phyloP scores from a whole-genome alignment of 1,284 basidiomycete species.

The Melampsora medusae region DNA sequence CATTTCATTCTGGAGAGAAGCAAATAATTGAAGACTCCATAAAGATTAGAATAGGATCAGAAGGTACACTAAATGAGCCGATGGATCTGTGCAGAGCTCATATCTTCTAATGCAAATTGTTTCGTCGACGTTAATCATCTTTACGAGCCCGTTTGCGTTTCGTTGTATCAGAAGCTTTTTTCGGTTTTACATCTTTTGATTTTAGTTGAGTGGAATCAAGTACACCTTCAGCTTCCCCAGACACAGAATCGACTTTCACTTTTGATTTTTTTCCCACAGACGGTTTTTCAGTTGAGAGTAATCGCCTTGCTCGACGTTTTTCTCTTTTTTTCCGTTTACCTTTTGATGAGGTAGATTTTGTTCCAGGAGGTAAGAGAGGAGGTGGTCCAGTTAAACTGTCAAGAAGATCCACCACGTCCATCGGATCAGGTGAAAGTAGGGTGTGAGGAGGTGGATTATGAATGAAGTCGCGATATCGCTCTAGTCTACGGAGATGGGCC shows the following conservation, averaged over 20 bases:
- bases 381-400: conserved; percentile 31
- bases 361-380: conserved; percentile 24
- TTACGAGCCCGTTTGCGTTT: too few relatives aligned
- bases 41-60: too few relatives aligned
- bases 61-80: too few relatives aligned
- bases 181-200: too few relatives aligned
- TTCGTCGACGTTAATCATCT: too few relatives aligned
- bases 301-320: not conserved
- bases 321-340: conserved; percentile 36
- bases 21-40: too few relatives aligned
- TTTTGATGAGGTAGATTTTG: not conserved
- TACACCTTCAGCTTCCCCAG: too few relatives aligned
- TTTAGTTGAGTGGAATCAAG: too few relatives aligned
- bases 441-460: conserved; percentile 41
- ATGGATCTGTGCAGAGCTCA: too few relatives aligned
- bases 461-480: conserved; percentile 35
- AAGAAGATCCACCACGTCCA: conserved; percentile 36
- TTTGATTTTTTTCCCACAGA: not conserved
- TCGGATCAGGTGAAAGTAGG: conserved; percentile 35
- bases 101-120: too few relatives aligned
- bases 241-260: not conserved
- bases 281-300: not conserved
- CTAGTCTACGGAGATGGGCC: conserved; percentile 33
- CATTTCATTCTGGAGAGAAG: too few relatives aligned
- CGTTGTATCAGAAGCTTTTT: too few relatives aligned